Conservation (phyloP, 352 stramenopile species). For the Phytophthora sp. region DNA sequence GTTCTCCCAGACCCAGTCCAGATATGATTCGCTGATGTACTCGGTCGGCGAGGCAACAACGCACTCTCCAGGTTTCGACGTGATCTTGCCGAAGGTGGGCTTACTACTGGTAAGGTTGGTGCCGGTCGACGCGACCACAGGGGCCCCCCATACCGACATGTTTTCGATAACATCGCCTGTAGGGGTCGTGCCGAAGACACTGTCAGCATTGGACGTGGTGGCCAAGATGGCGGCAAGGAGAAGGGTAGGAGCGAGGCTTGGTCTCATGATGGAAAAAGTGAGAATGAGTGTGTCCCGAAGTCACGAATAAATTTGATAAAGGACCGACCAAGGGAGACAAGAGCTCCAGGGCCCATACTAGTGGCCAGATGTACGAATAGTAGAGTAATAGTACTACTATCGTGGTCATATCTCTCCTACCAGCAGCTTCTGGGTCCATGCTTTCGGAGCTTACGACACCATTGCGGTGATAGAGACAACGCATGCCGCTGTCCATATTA, state of each 20-base stretch:
- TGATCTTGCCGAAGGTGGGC: conserved; percentile 27
- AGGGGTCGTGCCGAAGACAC: neutral
- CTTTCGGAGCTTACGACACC: neutral
- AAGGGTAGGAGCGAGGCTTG: neutral
- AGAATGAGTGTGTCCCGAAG: neutral
- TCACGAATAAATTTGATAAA: neutral
- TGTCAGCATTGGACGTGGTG: neutral
- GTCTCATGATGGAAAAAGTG: conserved; percentile 3
- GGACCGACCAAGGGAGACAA: neutral
- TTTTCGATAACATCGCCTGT: conserved; percentile 3
- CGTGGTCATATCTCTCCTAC: neutral
- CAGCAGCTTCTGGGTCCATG: neutral
- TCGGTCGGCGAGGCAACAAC: conserved; percentile 13
- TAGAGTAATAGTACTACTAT: no score
- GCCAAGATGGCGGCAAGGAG: neutral
- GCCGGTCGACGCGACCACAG: conserved; percentile 18
- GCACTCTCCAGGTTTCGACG: conserved; percentile 18
- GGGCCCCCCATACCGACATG: conserved; percentile 22
- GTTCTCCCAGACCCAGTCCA: conserved; percentile 29
- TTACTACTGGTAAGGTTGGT: conserved; percentile 14
- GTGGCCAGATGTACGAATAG: neutral
- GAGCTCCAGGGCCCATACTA: neutral
- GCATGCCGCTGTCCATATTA: neutral
- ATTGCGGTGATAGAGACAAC: neutral
- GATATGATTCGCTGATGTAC: conserved; percentile 24